Conservation (phyloP, 2,329 filamentous ascomycete genomes). For the Tolypocladium ovalisporum region DNA sequence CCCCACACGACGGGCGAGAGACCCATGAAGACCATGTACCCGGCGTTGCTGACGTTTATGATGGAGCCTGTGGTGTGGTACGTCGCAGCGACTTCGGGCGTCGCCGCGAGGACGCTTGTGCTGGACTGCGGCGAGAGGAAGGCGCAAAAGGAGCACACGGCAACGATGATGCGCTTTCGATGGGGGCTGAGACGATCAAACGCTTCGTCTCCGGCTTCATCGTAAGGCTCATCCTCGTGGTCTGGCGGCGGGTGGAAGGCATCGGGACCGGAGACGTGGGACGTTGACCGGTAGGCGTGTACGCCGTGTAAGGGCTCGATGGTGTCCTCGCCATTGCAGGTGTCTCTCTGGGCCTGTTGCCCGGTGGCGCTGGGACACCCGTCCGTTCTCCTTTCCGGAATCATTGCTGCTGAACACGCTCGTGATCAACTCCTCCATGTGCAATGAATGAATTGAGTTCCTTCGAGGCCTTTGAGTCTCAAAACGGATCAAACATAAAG, state of each 20-base stretch:
- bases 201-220: slow-evolving; percentile 20
- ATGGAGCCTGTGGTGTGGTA: slow-evolving; percentile 56
- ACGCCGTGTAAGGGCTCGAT: neutral
- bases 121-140: slow-evolving; percentile 68
- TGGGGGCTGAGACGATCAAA: slow-evolving; percentile 53
- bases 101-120: slow-evolving; percentile 61
- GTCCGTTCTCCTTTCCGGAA: neutral
- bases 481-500: neutral
- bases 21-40: slow-evolving; percentile 68
- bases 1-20: slow-evolving; percentile 61
- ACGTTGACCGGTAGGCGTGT: slow-evolving; percentile 10
- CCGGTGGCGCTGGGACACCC: neutral
- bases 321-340: neutral
- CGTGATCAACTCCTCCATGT: too few species aligned
- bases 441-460: neutral
- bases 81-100: slow-evolving; percentile 59
- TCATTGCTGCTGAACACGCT: neutral
- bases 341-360: neutral
- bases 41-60: slow-evolving; percentile 63
- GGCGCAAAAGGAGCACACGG: slow-evolving; percentile 60
- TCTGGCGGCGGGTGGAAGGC: slow-evolving; percentile 12
- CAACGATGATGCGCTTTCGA: slow-evolving; percentile 57
- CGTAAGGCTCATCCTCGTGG: slow-evolving; percentile 22
- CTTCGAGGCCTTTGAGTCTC: neutral
- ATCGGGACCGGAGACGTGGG: slow-evolving; percentile 19